phyloP scores from a whole-genome alignment of 768 basidiomycete species.

The Pleurotus salmoneostramineus region DNA sequence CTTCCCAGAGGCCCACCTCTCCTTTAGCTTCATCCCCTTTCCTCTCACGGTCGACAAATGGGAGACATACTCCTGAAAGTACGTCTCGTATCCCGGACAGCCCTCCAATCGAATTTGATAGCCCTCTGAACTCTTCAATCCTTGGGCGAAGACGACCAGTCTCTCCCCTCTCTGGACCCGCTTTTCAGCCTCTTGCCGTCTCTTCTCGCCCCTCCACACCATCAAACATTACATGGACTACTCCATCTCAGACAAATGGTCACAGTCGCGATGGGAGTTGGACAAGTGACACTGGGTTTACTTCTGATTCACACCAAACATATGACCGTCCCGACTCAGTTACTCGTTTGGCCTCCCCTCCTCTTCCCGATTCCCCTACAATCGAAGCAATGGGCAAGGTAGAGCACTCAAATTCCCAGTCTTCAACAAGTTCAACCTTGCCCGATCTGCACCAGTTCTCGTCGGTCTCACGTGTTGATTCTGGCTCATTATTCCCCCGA shows the following conservation, averaged over 20 bases:
- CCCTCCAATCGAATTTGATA: slow-evolving; percentile 39
- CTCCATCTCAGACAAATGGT: slow-evolving; percentile 21
- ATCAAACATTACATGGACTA: slow-evolving; percentile 73
- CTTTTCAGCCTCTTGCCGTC: slow-evolving; percentile 58
- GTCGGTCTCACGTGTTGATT: slow-evolving; percentile 46
- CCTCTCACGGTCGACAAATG: slow-evolving; percentile 60
- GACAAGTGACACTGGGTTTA: slow-evolving; percentile 36
- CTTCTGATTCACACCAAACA: slow-evolving; percentile 25
- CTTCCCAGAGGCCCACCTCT: slow-evolving; percentile 42
- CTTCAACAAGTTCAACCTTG: slow-evolving; percentile 20
- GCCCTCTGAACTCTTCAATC: slow-evolving; percentile 45
- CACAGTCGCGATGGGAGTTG: slow-evolving; percentile 63
- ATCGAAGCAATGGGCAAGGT: slow-evolving; percentile 30
- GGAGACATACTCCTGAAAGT: slow-evolving; percentile 62
- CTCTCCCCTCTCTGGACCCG: slow-evolving; percentile 63
- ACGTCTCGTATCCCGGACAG: slow-evolving; percentile 28
- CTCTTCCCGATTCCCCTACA: slow-evolving; percentile 57
- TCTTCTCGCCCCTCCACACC: slow-evolving; percentile 66
- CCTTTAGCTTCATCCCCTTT: slow-evolving; percentile 42
- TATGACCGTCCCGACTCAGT: slow-evolving; percentile 37
- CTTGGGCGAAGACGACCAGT: slow-evolving; percentile 59
- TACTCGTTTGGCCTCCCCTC: slow-evolving; percentile 48
- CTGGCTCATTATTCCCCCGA: slow-evolving; percentile 42
- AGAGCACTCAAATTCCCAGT: slow-evolving; percentile 25
- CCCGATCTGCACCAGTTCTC: slow-evolving; percentile 39